Evolutionary conservation across 208 protist genomes (phyloP).

Genomic region (Leishmania tropica): DNA sequence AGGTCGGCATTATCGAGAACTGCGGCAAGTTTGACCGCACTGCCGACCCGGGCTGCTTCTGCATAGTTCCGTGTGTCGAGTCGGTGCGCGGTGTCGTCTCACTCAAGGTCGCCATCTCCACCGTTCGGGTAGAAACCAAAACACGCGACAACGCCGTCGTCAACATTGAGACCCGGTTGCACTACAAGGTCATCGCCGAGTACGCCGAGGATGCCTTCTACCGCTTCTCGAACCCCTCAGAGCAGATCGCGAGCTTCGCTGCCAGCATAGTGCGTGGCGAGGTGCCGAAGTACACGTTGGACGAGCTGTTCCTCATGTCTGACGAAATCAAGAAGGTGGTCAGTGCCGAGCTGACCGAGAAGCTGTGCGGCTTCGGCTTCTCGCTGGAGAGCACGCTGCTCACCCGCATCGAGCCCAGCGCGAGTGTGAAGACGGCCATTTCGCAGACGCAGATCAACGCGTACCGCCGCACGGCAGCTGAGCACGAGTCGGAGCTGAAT

Average conservation of each 20-base stretch:
- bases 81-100: constrained; percentile 50
- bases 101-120: constrained; percentile 45
- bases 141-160: constrained; percentile 85
- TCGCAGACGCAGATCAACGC: constrained; percentile 78
- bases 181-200: constrained; percentile 65
- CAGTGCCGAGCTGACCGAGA: constrained; percentile 58
- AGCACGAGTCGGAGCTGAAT: constrained; percentile 71
- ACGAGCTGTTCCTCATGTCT: constrained; percentile 73
- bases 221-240: constrained; percentile 57
- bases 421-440: constrained; percentile 72
- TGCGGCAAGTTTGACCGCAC: constrained; percentile 61
- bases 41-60: constrained; percentile 56
- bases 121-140: constrained; percentile 72
- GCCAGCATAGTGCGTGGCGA: constrained; percentile 66
- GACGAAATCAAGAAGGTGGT: constrained; percentile 72
- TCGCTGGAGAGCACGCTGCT: constrained; percentile 66
- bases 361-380: constrained; percentile 66
- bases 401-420: constrained; percentile 74
- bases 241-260: constrained; percentile 79
- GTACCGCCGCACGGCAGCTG: constrained; percentile 59
- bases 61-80: constrained; percentile 53
- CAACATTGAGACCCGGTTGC: constrained; percentile 43
- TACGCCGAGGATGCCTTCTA: constrained; percentile 61
- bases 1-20: constrained; percentile 65
- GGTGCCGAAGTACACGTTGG: constrained; percentile 82